phyloP scores from a whole-genome alignment of 331 rosid species.

The Acacia concinna region DNA sequence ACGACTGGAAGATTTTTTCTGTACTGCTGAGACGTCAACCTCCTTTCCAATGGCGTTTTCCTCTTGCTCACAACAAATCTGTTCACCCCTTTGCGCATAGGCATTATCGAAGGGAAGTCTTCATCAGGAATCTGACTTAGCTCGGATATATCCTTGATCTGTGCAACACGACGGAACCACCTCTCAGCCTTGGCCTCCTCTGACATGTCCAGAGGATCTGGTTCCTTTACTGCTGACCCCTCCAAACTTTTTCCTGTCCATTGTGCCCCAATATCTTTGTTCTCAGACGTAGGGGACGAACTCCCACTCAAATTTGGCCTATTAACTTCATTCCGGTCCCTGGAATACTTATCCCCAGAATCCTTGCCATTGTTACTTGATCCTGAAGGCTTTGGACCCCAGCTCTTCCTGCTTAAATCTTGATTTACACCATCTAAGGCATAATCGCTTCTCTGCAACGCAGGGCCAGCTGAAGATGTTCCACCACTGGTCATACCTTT shows the following conservation, averaged over 20 bases:
- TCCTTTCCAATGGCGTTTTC: constrained; percentile 93
- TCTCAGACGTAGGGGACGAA: constrained; percentile 39
- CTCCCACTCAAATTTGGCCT: constrained; percentile 35
- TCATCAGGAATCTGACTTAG: constrained; percentile 96
- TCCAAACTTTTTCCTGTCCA: constrained; percentile 92
- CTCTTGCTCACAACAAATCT: constrained; percentile 98
- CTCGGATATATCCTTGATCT: constrained; percentile 93
- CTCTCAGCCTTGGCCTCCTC: constrained; percentile 98
- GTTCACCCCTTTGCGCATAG: constrained; percentile 97
- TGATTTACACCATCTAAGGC: constrained; percentile 29
- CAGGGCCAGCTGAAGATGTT: constrained; percentile 26
- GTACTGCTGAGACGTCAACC: constrained; percentile 90
- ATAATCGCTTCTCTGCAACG: constrained; percentile 1
- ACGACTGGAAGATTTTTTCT: constrained; percentile 79
- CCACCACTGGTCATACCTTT: constrained; percentile 19
- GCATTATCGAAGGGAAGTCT: constrained; percentile 98
- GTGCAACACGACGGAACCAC: constrained; percentile 96
- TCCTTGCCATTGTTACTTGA: constrained; percentile 20
- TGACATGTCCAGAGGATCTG: constrained; percentile 93
- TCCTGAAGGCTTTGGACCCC: constrained; percentile 31
- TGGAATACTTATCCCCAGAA: constrained; percentile 19
- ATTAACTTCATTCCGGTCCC: constrained; percentile 19
- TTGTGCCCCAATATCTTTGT: constrained; percentile 40
- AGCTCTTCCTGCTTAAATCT: constrained; percentile 21
- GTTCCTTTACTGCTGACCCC: constrained; percentile 95